Percentiles rank a stretch among this genome's conserved stretches.
phyloP scores from a whole-genome alignment of 768 basidiomycete genomes.

The Boletus sp. region DNA sequence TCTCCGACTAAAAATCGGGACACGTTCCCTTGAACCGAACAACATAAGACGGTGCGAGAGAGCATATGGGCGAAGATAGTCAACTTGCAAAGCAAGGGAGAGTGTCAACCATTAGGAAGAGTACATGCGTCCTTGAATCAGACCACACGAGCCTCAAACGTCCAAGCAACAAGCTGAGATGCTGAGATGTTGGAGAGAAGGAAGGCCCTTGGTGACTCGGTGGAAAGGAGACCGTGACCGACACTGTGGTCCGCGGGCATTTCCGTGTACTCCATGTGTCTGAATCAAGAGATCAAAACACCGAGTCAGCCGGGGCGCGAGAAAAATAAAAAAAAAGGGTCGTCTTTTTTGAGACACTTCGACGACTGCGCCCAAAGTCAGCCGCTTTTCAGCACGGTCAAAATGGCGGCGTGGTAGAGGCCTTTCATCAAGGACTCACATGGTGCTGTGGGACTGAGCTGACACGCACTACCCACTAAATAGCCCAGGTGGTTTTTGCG shows the following conservation, averaged over 20 bases:
- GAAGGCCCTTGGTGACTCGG: background rate
- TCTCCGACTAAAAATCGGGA: background rate
- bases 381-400: too few species aligned
- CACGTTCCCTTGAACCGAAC: background rate
- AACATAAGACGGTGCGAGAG: background rate
- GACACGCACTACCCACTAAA: too few species aligned
- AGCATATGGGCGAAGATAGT: background rate
- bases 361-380: too few species aligned
- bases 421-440: too few species aligned
- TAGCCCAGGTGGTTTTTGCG: too few species aligned
- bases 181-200: background rate
- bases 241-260: constrained; percentile 9
- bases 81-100: background rate
- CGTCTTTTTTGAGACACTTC: background rate
- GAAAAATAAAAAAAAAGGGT: constrained; percentile 1
- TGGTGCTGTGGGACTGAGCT: too few species aligned
- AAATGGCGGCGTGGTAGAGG: too few species aligned
- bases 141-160: background rate
- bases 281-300: constrained; percentile 10
- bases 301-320: constrained; percentile 11
- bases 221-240: constrained; percentile 2
- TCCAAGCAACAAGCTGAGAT: background rate
- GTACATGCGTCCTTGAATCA: too few species aligned
- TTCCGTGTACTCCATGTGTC: constrained; percentile 8
- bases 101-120: background rate